A percentile compares a stretch with the other conserved stretches of the same genome.
Evolutionary conservation across 495 filamentous ascomycete genomes (phyloP).

Genomic region (Astrothelium macrocarpum): DNA sequence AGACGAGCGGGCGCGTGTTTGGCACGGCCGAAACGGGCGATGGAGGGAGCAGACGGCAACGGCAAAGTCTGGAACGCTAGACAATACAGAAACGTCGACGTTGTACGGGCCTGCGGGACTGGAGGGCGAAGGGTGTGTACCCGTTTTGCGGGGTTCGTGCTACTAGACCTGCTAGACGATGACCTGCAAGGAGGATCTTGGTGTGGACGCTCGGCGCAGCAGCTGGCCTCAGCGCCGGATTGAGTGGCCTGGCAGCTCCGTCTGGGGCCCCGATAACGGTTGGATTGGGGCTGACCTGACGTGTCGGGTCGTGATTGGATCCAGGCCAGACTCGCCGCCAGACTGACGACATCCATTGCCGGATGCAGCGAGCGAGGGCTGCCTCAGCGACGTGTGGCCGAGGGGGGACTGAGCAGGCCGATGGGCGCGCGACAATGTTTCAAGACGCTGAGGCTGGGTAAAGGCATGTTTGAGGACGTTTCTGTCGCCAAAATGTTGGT

Average conservation of each 20-base stretch:
- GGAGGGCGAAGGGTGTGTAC: neutral
- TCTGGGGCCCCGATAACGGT: neutral
- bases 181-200: constrained; percentile 5
- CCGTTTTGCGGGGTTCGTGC: constrained; percentile 4
- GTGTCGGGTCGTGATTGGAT: neutral
- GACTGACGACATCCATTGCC: too few species aligned
- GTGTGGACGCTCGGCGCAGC: neutral
- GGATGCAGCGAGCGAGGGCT: too few species aligned
- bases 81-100: constrained; percentile 1
- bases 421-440: neutral
- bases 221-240: neutral
- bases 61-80: constrained; percentile 7
- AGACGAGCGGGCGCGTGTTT: neutral
- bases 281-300: constrained; percentile 5
- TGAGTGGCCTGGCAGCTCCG: neutral
- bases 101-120: neutral
- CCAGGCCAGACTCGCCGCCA: neutral
- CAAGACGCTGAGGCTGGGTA: neutral
- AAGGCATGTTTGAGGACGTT: neutral
- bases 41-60: neutral
- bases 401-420: too few species aligned
- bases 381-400: too few species aligned
- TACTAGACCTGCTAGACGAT: neutral
- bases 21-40: neutral
- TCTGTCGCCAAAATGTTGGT: too few species aligned